These are phyloP conservation scores for Dendrobium officinale DNA, from an alignment of 106 monocot genomes.

Conservation along the genomic window DNA sequence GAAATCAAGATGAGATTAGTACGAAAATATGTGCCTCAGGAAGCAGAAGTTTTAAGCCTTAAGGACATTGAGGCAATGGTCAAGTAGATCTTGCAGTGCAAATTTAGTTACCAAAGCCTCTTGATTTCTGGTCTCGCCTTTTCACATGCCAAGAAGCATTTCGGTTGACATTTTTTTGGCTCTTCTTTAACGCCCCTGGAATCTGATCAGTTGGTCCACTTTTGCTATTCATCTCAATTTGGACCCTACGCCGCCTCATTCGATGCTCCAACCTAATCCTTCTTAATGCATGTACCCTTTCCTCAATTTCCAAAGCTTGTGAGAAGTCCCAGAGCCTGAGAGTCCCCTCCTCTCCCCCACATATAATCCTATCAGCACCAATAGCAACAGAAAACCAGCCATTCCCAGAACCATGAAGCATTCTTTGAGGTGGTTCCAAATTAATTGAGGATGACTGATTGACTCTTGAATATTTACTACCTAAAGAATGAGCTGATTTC, in stretches of 20 bases:
- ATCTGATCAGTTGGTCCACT: constrained; percentile 39
- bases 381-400: constrained; percentile 52
- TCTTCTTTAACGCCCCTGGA: constrained; percentile 41
- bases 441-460: neutral
- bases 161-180: constrained; percentile 35
- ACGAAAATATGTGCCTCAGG: neutral
- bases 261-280: constrained; percentile 57
- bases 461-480: constrained; percentile 4
- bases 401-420: constrained; percentile 66
- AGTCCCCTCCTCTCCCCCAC: constrained; percentile 63
- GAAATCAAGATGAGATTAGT: neutral
- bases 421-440: constrained; percentile 73
- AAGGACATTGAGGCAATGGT: neutral
- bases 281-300: constrained; percentile 43
- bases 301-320: constrained; percentile 66
- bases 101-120: constrained; percentile 6
- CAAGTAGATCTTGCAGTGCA: neutral
- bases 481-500: constrained; percentile 11
- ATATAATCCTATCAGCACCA: constrained; percentile 69
- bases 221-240: constrained; percentile 52
- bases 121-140: constrained; percentile 17
- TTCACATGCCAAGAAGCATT: constrained; percentile 51
- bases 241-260: constrained; percentile 62
- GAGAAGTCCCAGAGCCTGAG: constrained; percentile 84
- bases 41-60: neutral